Percentiles rank a stretch among this genome's conserved stretches.
Evolutionary conservation across 176 grass and related monocot genomes (phyloP).

Genomic region (Pontederia crassipes): DNA sequence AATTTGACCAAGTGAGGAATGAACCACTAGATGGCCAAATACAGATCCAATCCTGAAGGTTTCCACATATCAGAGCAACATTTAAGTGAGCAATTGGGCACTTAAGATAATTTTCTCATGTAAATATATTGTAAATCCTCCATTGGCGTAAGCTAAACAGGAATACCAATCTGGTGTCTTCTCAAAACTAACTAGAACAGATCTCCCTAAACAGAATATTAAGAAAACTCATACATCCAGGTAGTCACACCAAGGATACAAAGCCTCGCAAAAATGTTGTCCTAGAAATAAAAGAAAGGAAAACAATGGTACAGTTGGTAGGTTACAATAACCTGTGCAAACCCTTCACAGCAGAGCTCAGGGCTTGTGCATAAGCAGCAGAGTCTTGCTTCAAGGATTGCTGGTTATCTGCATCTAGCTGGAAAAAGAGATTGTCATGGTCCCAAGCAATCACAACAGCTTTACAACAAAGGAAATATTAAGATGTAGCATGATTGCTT

Average conservation of each 20-base stretch:
- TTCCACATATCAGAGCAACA: too few relatives aligned
- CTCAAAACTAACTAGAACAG: too few relatives aligned
- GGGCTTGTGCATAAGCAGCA: constrained; percentile 42
- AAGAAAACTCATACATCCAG: too few relatives aligned
- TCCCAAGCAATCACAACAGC: not conserved
- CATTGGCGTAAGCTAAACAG: too few relatives aligned
- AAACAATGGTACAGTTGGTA: not conserved
- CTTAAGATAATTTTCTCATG: too few relatives aligned
- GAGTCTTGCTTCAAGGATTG: constrained; percentile 51
- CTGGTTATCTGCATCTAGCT: constrained; percentile 68
- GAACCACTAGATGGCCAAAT: constrained; percentile 51
- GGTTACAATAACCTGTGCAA: constrained; percentile 59
- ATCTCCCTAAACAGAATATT: too few relatives aligned
- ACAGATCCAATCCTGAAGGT: constrained; percentile 73
- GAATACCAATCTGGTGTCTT: too few relatives aligned
- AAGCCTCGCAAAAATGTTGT: not conserved
- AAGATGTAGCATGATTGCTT: too few relatives aligned
- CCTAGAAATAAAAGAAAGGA: not conserved
- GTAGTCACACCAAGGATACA: too few relatives aligned
- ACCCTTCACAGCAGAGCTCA: constrained; percentile 68
- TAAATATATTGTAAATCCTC: too few relatives aligned
- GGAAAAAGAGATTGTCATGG: constrained; percentile 20
- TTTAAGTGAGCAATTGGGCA: too few relatives aligned
- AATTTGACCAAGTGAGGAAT: constrained; percentile 34
- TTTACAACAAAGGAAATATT: too few relatives aligned